Conservation (phyloP, 176 grass and related monocot species). For the Oryza meyeriana region DNA sequence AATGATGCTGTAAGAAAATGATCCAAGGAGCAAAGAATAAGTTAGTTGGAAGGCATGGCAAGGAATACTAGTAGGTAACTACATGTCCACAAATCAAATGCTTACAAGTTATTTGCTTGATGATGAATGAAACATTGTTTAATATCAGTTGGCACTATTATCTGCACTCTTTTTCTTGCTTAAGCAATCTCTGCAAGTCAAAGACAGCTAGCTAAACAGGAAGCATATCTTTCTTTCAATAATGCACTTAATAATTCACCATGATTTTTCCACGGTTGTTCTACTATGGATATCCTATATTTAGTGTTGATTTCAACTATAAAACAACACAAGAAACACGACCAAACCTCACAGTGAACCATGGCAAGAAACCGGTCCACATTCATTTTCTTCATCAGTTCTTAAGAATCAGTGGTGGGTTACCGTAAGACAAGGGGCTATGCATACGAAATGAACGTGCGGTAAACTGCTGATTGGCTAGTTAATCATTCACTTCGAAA, state of each 20-base stretch:
- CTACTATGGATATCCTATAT: not conserved
- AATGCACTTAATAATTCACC: constrained; percentile 4
- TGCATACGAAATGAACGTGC: not conserved
- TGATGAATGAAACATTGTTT: not conserved
- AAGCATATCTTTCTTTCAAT: constrained; percentile 13
- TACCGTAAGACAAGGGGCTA: not conserved
- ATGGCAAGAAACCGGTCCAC: not conserved
- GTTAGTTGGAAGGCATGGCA: not conserved
- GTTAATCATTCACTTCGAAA: not conserved
- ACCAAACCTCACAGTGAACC: not conserved
- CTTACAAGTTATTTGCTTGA: not conserved
- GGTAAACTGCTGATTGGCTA: not conserved
- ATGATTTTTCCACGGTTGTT: not conserved
- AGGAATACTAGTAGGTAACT: not conserved
- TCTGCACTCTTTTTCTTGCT: not conserved
- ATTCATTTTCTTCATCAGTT: not conserved
- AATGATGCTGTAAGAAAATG: not conserved
- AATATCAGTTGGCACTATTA: not conserved
- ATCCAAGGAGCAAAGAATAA: not conserved
- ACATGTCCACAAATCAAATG: not conserved
- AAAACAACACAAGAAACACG: not conserved
- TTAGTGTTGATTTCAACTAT: not conserved
- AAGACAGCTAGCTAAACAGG: not conserved
- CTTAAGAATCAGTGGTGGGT: not conserved
- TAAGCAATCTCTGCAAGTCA: constrained; percentile 23